phyloP scores from a whole-genome alignment of 2,329 filamentous ascomycete genomes.

The Exserohilum rostratum region DNA sequence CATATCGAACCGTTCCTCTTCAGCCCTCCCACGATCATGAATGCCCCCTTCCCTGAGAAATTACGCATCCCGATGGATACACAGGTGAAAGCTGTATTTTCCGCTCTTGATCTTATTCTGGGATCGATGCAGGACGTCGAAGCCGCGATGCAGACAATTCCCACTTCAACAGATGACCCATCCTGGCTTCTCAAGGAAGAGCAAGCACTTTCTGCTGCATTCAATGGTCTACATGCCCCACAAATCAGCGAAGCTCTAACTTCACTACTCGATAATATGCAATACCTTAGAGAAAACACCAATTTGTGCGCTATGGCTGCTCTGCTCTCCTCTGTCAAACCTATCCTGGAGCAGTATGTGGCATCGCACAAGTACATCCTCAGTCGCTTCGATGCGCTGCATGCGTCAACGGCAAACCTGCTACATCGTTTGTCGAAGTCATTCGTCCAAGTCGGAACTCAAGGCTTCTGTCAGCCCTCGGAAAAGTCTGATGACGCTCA shows the following conservation, averaged over 20 bases:
- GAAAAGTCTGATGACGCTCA: slow-evolving; percentile 73
- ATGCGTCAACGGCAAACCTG: slow-evolving; percentile 74
- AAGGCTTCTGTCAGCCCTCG: slow-evolving; percentile 90
- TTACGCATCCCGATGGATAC: slow-evolving; percentile 36
- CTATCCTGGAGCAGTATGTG: slow-evolving; percentile 77
- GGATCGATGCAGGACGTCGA: slow-evolving; percentile 78
- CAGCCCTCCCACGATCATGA: slow-evolving; percentile 9
- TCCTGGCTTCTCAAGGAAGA: slow-evolving; percentile 66
- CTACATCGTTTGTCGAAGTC: slow-evolving; percentile 76
- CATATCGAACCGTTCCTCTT: slow-evolving; percentile 72
- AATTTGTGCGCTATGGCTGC: slow-evolving; percentile 58
- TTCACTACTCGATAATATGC: slow-evolving; percentile 54
- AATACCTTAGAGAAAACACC: slow-evolving; percentile 48
- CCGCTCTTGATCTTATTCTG: slow-evolving; percentile 75
- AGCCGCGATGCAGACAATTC: slow-evolving; percentile 61
- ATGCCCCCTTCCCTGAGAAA: slow-evolving; percentile 1
- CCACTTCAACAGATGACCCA: slow-evolving; percentile 64
- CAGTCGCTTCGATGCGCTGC: slow-evolving; percentile 65
- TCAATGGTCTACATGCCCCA: slow-evolving; percentile 65
- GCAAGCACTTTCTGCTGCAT: slow-evolving; percentile 46
- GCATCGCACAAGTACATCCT: slow-evolving; percentile 65
- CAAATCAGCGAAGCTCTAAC: slow-evolving; percentile 59
- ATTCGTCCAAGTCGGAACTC: slow-evolving; percentile 77
- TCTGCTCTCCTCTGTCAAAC: slow-evolving; percentile 66
- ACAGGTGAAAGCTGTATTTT: slow-evolving; percentile 66